These are phyloP conservation scores for Xerocomellus intermedius DNA, from an alignment of 768 basidiomycete genomes.

Conservation along the genomic window DNA sequence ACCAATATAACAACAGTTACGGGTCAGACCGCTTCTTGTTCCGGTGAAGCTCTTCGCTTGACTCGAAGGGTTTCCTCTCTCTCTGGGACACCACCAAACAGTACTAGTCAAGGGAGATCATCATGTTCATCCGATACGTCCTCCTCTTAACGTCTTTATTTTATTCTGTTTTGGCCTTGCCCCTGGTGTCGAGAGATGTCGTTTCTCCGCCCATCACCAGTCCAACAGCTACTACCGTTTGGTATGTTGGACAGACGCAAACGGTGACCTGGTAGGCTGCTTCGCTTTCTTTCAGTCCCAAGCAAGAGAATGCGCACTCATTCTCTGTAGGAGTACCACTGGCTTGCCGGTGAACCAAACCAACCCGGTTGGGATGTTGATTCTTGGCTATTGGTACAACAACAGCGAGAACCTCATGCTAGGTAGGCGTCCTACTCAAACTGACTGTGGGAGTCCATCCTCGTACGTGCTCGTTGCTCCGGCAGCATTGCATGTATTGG, in stretches of 20 bases:
- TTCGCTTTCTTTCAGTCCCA: neutral
- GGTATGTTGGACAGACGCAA: slow-evolving; percentile 43
- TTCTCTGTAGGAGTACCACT: slow-evolving; percentile 22
- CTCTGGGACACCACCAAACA: slow-evolving; percentile 1
- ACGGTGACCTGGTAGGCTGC: slow-evolving; percentile 50
- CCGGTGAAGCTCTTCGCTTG: slow-evolving; percentile 15
- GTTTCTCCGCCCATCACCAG: slow-evolving; percentile 47
- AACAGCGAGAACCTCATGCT: slow-evolving; percentile 34
- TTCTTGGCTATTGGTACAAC: slow-evolving; percentile 25
- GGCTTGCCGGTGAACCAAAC: slow-evolving; percentile 28
- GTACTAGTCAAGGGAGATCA: slow-evolving; percentile 16
- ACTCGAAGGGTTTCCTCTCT: slow-evolving; percentile 16
- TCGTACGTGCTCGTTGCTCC: neutral
- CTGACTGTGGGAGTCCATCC: neutral
- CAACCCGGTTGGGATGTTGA: slow-evolving; percentile 32
- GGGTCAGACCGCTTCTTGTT: neutral
- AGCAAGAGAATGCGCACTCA: slow-evolving; percentile 36
- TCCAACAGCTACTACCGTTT: slow-evolving; percentile 41
- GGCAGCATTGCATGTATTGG: neutral
- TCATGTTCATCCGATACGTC: slow-evolving; percentile 26
- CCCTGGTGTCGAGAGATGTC: slow-evolving; percentile 42
- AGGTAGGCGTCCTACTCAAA: slow-evolving; percentile 15
- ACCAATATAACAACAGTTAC: slow-evolving; percentile 19
- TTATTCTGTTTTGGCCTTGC: slow-evolving; percentile 29
- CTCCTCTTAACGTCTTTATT: slow-evolving; percentile 22